These are phyloP conservation scores for Auriscalpium microsporum DNA, from an alignment of 768 basidiomycete genomes.

Conservation along the genomic window DNA sequence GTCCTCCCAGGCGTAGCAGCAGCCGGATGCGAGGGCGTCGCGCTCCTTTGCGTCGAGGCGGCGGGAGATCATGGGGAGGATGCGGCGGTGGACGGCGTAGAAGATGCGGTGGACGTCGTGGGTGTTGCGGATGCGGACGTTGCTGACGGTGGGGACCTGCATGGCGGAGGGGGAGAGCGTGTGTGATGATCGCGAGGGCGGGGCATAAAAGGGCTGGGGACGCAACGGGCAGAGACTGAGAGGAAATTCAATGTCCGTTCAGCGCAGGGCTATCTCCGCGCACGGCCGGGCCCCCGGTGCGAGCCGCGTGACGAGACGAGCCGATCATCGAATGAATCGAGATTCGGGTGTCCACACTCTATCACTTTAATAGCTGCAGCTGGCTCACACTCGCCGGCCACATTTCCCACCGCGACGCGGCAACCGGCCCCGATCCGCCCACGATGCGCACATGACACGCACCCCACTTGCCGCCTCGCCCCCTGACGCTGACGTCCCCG, in stretches of 20 bases:
- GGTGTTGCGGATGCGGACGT: constrained; percentile 70
- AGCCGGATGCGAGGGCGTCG: constrained; percentile 53
- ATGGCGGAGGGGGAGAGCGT: constrained; percentile 28
- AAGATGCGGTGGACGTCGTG: constrained; percentile 79
- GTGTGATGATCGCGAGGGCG: not conserved
- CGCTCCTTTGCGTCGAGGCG: constrained; percentile 80
- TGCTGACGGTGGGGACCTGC: constrained; percentile 70
- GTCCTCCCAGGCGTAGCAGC: constrained; percentile 86
- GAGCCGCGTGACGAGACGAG: not conserved
- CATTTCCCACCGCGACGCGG: too few relatives aligned
- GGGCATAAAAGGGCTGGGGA: not conserved
- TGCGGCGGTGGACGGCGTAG: constrained; percentile 60
- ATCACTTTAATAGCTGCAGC: not conserved
- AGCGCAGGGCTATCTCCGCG: too few relatives aligned
- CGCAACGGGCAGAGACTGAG: too few relatives aligned
- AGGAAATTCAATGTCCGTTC: too few relatives aligned
- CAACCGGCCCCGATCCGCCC: too few relatives aligned
- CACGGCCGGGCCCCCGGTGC: too few relatives aligned
- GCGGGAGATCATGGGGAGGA: constrained; percentile 69
- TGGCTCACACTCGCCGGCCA: too few relatives aligned
- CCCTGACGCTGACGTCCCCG: too few relatives aligned
- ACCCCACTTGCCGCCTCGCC: not conserved
- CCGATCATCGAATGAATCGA: not conserved
- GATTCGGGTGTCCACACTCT: not conserved
- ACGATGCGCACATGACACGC: not conserved